A percentile compares a stretch with the other conserved stretches of the same genome.
Evolutionary conservation across 2,329 filamentous ascomycete species (phyloP).

Genomic region (Hypoxylon sp.): DNA sequence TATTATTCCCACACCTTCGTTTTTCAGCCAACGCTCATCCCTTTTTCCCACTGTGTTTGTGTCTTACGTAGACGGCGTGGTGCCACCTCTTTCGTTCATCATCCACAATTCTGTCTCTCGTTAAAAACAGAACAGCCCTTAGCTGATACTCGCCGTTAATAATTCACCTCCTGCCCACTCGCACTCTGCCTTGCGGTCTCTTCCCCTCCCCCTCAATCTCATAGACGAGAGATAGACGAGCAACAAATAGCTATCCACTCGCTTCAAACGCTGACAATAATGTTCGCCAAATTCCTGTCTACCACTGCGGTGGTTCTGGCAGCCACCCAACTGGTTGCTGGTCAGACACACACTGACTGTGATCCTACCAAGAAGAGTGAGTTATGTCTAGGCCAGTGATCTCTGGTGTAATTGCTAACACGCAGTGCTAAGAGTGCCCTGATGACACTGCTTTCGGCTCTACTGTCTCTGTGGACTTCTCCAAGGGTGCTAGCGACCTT

Average conservation of each 20-base stretch:
- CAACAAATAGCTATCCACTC: constrained; percentile 6
- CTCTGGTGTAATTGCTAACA: constrained; percentile 42
- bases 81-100: constrained; percentile 35
- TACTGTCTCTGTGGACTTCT: constrained; percentile 77
- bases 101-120: constrained; percentile 38
- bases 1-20: constrained; percentile 43
- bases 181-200: constrained; percentile 11
- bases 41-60: constrained; percentile 24
- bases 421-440: constrained; percentile 69
- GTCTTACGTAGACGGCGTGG: constrained; percentile 34
- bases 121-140: constrained; percentile 34
- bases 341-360: constrained; percentile 69
- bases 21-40: constrained; percentile 36
- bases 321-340: constrained; percentile 62
- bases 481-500: constrained; percentile 72
- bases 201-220: constrained; percentile 7
- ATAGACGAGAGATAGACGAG: constrained; percentile 18
- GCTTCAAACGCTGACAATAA: constrained; percentile 47
- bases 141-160: constrained; percentile 36
- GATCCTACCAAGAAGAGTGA: constrained; percentile 66
- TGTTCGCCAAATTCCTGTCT: constrained; percentile 62
- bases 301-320: constrained; percentile 62
- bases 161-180: constrained; percentile 17
- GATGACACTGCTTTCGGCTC: constrained; percentile 81
- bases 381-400: constrained; percentile 26